Percentiles rank a stretch among this genome's conserved stretches.
These are phyloP conservation scores for Chrysopogon serrulatus DNA, from an alignment of 176 grass and related monocot genomes.

Conservation along the genomic window DNA sequence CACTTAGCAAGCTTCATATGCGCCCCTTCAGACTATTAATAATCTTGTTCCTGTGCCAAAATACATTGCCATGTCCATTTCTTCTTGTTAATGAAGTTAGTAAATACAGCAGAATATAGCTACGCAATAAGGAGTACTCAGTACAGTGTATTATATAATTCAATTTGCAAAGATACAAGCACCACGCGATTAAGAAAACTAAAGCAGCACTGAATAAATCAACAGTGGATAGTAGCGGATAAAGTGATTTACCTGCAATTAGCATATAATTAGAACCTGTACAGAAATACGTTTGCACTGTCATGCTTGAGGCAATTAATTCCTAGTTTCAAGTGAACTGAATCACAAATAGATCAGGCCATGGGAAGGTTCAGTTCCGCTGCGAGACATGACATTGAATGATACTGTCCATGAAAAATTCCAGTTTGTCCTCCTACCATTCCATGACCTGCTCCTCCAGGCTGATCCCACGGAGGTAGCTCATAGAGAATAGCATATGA, in stretches of 20 bases:
- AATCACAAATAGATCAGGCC: no score
- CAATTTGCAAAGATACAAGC: neutral
- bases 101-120: neutral
- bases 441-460: no score
- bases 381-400: no score
- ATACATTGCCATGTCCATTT: neutral
- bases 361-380: no score
- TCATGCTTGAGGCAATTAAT: constrained; percentile 74
- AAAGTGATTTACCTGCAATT: neutral
- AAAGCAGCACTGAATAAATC: neutral
- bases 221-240: no score
- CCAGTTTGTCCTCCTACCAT: no score
- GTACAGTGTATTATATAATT: neutral
- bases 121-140: neutral
- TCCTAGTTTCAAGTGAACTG: constrained; percentile 66
- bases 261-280: neutral
- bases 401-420: no score
- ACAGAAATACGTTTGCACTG: constrained; percentile 54
- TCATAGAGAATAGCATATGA: no score
- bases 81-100: neutral
- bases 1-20: constrained; percentile 65
- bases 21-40: constrained; percentile 86
- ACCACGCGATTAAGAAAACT: neutral
- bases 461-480: no score
- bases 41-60: constrained; percentile 92